Conservation (phyloP, 345 rosid genomes). For the Kernera saxatilis region DNA sequence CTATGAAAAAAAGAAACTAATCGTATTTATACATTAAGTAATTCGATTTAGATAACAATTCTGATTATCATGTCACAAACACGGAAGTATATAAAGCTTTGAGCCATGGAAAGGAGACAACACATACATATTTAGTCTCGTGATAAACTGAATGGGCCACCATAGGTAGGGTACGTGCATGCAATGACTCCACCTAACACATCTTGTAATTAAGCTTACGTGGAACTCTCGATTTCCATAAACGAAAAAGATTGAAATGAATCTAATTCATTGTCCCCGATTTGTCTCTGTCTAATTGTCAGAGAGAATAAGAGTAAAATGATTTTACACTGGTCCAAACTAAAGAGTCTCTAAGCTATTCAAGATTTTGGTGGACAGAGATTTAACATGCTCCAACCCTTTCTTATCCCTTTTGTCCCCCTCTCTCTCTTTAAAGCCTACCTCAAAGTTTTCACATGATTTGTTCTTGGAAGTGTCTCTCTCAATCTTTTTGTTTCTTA, state of each 20-base stretch:
- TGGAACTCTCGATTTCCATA: slow-evolving; percentile 25
- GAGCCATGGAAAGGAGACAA: slow-evolving; percentile 23
- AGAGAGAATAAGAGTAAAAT: slow-evolving; percentile 5
- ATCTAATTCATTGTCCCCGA: slow-evolving; percentile 18
- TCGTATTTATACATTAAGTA: not conserved
- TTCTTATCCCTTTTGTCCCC: slow-evolving; percentile 27
- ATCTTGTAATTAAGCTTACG: slow-evolving; percentile 11
- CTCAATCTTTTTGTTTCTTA: slow-evolving; percentile 6
- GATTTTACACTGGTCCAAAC: slow-evolving; percentile 23
- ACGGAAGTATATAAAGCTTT: not conserved
- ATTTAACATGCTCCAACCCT: slow-evolving; percentile 32
- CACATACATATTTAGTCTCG: not conserved
- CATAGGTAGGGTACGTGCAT: slow-evolving; percentile 10
- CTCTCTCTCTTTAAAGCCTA: not conserved
- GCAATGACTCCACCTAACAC: slow-evolving; percentile 22
- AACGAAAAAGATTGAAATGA: slow-evolving; percentile 19
- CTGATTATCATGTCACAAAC: slow-evolving; percentile 8
- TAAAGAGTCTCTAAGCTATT: not conserved
- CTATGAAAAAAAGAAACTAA: not conserved
- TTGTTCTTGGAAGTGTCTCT: slow-evolving; percentile 14
- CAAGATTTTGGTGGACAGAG: slow-evolving; percentile 18
- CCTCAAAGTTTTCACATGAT: slow-evolving; percentile 28
- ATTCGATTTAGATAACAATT: not conserved
- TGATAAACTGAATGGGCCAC: slow-evolving; percentile 1
- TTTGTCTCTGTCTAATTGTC: slow-evolving; percentile 29